Base-by-base conservation (phyloP, 352 stramenopile species). In the Halophytophthora polymorphica region DNA sequence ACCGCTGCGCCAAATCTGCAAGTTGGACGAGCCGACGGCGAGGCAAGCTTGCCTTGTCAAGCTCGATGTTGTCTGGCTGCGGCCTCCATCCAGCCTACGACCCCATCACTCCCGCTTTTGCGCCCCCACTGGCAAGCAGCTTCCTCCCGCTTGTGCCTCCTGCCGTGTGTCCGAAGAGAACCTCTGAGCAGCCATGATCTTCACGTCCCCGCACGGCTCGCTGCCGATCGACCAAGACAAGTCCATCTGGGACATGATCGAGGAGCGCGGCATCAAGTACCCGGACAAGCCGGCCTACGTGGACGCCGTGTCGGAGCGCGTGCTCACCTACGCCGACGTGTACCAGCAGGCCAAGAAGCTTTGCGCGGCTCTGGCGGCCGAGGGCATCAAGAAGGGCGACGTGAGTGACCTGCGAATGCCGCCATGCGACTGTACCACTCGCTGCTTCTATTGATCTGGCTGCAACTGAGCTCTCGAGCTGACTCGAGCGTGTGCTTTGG, bases 361-460 rank as follows among this genome's bases (percentile, higher is more conserved):
- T 29, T 69, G 62, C 23, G 67, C 69, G 3, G 67, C 52, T 10
- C 56, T 86, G 38, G 39, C 51, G 2, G 62, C 53, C 2, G 49
- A 75, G 18, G 74, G 74, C 21, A 58, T 86, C 49, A 63, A 59
- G 31, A 66, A 70, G 25, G 75, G 75, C 39, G 70, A 82, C 50
- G 75, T 83, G 70, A 40, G 69, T 47, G 14, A 6, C 22, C 52
- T 42, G 19, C 13, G 2, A 38, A 34, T 35, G 18, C 10, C 28
- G 6, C 5, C 31, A 6, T 58, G 34, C 3, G 52, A 25, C 5
- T 17, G 28, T n/a, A 23, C 5, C 40, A 7, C 33, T 57, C 12
- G 6, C 29, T 34, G 29, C 29, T 34, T 34, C 29, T 6, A 19
- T 31, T 48, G 41, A n/a, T 25, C 2, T 15, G 2, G 10, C 15